Percentiles rank a stretch among this genome's conserved stretches.
These are phyloP conservation scores for Paspalum vaginatum DNA, from an alignment of 176 grass and related monocot genomes.

Conservation along the genomic window DNA sequence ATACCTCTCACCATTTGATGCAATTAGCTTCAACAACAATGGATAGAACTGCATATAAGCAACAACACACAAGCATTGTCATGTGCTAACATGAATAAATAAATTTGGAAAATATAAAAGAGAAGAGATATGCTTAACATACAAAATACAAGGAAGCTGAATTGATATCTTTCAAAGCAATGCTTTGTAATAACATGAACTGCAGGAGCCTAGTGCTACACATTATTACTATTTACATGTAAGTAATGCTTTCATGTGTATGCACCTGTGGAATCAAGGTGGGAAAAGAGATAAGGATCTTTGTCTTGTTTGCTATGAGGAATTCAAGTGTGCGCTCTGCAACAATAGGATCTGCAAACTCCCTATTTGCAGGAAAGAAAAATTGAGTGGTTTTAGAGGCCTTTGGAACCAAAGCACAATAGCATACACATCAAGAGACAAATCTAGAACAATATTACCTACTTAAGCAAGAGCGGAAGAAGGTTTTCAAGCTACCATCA, in stretches of 20 bases:
- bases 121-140: neutral
- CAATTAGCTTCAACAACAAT: conserved; percentile 85
- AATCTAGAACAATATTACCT: conserved; percentile 57
- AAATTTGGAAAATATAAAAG: conserved; percentile 21
- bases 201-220: conserved; percentile 8
- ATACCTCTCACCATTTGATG: conserved; percentile 95
- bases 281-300: conserved; percentile 69
- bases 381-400: neutral
- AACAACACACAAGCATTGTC: conserved; percentile 32
- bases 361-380: conserved; percentile 52
- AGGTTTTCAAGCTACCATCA: conserved; percentile 83
- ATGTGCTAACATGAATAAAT: conserved; percentile 18
- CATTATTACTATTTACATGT: neutral
- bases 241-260: conserved; percentile 17
- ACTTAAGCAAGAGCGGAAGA: conserved; percentile 94
- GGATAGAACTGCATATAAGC: conserved; percentile 79
- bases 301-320: conserved; percentile 73
- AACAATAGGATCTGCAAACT: conserved; percentile 85
- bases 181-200: neutral
- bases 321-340: conserved; percentile 77
- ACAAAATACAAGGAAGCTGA: conserved; percentile 4
- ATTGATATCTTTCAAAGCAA: conserved; percentile 31
- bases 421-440: neutral
- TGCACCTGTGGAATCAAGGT: conserved; percentile 82
- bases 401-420: neutral